Conservation (phyloP, 371 early-diverging fungal species). For the Choanephora cucurbitarum region DNA sequence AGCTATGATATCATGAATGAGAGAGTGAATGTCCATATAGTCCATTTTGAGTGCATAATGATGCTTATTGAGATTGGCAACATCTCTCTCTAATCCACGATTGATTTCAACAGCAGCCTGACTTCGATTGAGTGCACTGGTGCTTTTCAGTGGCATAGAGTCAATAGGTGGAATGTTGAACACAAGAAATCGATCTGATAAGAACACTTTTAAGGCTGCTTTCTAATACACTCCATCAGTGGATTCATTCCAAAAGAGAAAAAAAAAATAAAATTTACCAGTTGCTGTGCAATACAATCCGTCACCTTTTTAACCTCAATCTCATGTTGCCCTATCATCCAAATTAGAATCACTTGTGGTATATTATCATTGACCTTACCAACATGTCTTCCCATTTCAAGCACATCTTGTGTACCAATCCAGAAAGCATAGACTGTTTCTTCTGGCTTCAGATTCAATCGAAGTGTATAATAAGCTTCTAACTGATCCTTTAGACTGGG, state of each 20-base stretch:
- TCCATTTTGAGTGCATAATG: conserved; percentile 41
- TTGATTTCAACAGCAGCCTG: conserved; percentile 38
- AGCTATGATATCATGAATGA: conserved; percentile 32
- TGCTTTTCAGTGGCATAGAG: conserved; percentile 33
- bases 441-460: conserved; percentile 29
- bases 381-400: conserved; percentile 16
- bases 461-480: conserved; percentile 38
- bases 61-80: conserved; percentile 38
- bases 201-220: conserved; percentile 33
- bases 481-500: conserved; percentile 51
- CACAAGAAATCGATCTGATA: conserved; percentile 35
- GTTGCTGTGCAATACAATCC: conserved; percentile 36
- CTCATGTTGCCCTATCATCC: conserved; percentile 13
- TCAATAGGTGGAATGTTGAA: conserved; percentile 45
- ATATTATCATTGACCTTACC: too few relatives aligned
- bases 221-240: too few relatives aligned
- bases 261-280: conserved; percentile 20
- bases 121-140: conserved; percentile 12
- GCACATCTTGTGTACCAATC: conserved; percentile 44
- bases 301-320: conserved; percentile 27
- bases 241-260: too few relatives aligned
- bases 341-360: too few relatives aligned
- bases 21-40: conserved; percentile 33
- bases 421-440: conserved; percentile 54
- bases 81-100: conserved; percentile 27